Evolutionary conservation across 2,329 filamentous ascomycete genomes (phyloP), one percentile per base, ranked within the genome.

Genomic region (Fusarium abutilonis): DNA sequence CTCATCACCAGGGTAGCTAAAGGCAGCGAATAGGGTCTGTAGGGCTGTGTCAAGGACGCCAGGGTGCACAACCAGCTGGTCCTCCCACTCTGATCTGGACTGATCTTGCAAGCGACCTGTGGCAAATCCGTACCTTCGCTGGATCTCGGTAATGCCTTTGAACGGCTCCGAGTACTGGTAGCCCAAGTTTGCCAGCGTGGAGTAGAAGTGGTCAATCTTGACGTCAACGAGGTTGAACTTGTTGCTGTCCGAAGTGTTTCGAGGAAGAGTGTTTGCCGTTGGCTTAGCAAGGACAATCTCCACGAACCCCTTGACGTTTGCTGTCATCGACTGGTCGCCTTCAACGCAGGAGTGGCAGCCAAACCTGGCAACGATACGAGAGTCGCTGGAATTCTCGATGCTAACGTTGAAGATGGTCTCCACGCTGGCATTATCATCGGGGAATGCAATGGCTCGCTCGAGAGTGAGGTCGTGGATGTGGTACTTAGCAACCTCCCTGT

Each of bases 1-100:
- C 17, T 38, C 46, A 17, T 56, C 52, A 3, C 46, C 46, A 3
- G 52, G 52, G n/a, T 9, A 35, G 10, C 38, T 34, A 15, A 34
- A 56, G 21, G 52, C 52, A 15, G 46, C 41, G 21, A 56, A 46
- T 1, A 4, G 3, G 0, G 36, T 40, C 14, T 56, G 52, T 0
- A 56, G 35, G 10, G 52, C 17, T 3, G 46, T 51, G 8, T 56
- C 52, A 1, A 56, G 41, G 44, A 46, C 43, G 5, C 46, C 46
- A 2, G 52, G 52, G 13, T 56, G 52, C 0, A 38, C 14, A 0
- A 40, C 10, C 2, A 51, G 41, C 7, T 23, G 34, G 21, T 45
- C 23, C 6, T 41, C 39, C 21, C 39, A 28, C 2, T 41, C 13
- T 8, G 21, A 9, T 6, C 14, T 11, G 1, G 21, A 28, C 11